Evolutionary conservation across 1,139 yeast genomes (phyloP).

Genomic region (Pichia sp.): DNA sequence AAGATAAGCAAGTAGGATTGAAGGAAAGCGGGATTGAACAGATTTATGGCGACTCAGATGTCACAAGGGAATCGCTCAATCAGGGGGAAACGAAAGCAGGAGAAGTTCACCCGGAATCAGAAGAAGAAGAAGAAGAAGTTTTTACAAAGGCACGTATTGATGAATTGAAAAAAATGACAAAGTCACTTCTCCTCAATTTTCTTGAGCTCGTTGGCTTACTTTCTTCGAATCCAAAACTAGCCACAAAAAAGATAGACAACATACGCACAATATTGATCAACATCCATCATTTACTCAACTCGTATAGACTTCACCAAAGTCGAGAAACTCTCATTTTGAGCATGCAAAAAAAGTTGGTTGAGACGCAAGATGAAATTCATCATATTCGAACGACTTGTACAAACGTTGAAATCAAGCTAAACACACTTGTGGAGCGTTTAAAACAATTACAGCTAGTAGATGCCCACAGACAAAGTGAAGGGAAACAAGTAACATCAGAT

Average conservation of each 20-base stretch:
- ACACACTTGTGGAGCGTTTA: conserved; percentile 29
- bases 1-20: conserved; percentile 52
- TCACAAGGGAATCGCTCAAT: conserved; percentile 6
- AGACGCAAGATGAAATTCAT: conserved; percentile 41
- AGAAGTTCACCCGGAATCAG: neutral
- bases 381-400: conserved; percentile 39
- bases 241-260: conserved; percentile 46
- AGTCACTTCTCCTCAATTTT: conserved; percentile 52
- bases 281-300: conserved; percentile 52
- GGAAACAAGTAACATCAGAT: neutral
- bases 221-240: conserved; percentile 48
- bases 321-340: conserved; percentile 53
- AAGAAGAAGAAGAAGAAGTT: conserved; percentile 44
- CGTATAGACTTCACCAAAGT: conserved; percentile 59
- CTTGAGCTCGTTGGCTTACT: conserved; percentile 49
- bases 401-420: conserved; percentile 38
- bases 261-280: conserved; percentile 49
- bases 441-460: conserved; percentile 11
- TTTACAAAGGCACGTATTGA: conserved; percentile 44
- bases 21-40: conserved; percentile 51
- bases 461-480: neutral
- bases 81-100: conserved; percentile 6
- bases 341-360: conserved; percentile 44
- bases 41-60: conserved; percentile 35
- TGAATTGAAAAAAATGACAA: conserved; percentile 52